Base-by-base conservation (phyloP, 2,329 filamentous ascomycete genomes). In the Fusarium sp. region DNA sequence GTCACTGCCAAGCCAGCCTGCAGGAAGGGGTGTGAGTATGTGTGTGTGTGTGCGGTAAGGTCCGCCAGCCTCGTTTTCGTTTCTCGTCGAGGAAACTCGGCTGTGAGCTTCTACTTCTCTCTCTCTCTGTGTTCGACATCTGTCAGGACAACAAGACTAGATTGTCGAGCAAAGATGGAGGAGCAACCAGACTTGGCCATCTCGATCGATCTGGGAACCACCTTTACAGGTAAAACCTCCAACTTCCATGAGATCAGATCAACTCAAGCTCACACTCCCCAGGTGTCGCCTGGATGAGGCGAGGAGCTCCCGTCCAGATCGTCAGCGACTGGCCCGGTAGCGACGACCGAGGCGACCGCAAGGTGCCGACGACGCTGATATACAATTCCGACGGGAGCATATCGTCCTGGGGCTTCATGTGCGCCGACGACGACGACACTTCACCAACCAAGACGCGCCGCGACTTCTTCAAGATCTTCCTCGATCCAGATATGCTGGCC, bases 391-490 rank as follows among this genome's bases (percentile, higher is more conserved):
- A 84, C 66, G 77, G 77, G 5, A 79, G 69, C 11, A 79, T 88
- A 7, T 85, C 85, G 0, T 87, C 85, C 1, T 89, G 88, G 88
- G 87, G 88, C 0, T 89, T 87, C 71, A 80, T 86, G 31, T 89
- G 87, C 44, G 84, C 85, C 29, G 85, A 87, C 10, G 82, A 86
- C 17, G 83, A 86, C 12, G 84, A 84, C 3, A 51, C 53, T 1
- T 44, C 38, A 1, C 64, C 76, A 1, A 78, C 74, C 17, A 84
- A 83, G 64, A 76, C 72, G 8, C 80, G 81, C 5, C 80, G 81
- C 9, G 86, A 89, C 64, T 88, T 88, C 82, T 89, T 90, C 82
- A 89, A 90, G 73, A 87, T 87, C 68, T 88, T 85, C 71, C 82
- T 89, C 16, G 87, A 89, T 62, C 80, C 82, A 6, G 81, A 82